Base-by-base conservation (phyloP, 2,329 filamentous ascomycete genomes). In the Fusarium buharicum region DNA sequence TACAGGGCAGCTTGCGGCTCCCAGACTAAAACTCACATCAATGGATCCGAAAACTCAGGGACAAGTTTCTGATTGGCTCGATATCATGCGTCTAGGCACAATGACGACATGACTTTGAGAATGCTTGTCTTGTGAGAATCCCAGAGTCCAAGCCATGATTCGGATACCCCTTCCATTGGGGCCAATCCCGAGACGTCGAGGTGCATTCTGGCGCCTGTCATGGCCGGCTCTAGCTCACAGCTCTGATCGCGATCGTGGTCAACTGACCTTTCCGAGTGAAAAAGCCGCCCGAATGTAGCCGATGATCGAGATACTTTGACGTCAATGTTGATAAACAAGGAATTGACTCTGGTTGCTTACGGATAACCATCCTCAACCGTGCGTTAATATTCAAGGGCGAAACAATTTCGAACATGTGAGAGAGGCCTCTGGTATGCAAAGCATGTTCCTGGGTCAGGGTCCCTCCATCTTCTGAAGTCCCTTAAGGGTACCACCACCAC, bases 91-190 rank as follows among this genome's bases (percentile, higher is more conserved):
- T 34, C 27, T 18, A 59, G 48, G 66, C 59, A 46, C 20, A 44
- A 70, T 70, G 68, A 70, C 64, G 52, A 45, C 67, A 70, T 54
- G 49, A 70, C 66, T 70, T 37, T 65, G 1, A 39, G 18, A 27
- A 36, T 31, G 62, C 52, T 55, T 24, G 38, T 45, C 39, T 45
- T 45, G 40, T 55, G 50, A 57, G 41, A 38, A 39, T 36, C 27
- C n/a, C 41, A 33, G 49, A 31, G 38, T 43, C 50, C 24, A 57
- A 41, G 31, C 47, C 53, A 54, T 38, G 37, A 22, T 20, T 22
- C 39, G n/a, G 17, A 44, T 65, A 17, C 39, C 62, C 57, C 48
- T 51, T 52, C 38, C 22, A 4, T 30, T 33, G 28, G 36, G 60
- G 50, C 60, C 56, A 69, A 67, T 58, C 51, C 47, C 13, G 50